These are phyloP conservation scores for Penicillium sp. DNA, from an alignment of 2,329 filamentous ascomycete species.

Conservation along the genomic window DNA sequence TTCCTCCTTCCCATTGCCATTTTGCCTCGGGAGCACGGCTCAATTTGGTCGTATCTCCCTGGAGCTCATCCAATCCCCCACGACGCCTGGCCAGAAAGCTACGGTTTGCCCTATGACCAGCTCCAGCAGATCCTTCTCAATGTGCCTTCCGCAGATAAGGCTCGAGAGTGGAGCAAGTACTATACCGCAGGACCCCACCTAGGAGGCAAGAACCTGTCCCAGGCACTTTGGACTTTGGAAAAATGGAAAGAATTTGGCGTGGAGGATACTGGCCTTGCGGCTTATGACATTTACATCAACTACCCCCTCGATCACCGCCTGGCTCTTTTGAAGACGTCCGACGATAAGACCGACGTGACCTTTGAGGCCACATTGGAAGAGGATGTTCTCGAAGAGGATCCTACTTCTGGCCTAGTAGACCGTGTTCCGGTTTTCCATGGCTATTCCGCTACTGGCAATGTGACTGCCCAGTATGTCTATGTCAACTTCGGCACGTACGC, in stretches of 20 bases:
- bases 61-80: conserved; percentile 40
- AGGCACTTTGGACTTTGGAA: conserved; percentile 73
- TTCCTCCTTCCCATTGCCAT: conserved; percentile 44
- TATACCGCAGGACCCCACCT: conserved; percentile 75
- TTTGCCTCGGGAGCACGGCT: conserved; percentile 39
- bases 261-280: conserved; percentile 54
- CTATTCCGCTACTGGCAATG: conserved; percentile 89
- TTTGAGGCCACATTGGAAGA: conserved; percentile 81
- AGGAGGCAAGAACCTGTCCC: conserved; percentile 73
- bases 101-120: conserved; percentile 54
- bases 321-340: conserved; percentile 58
- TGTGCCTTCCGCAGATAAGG: conserved; percentile 56
- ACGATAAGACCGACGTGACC: conserved; percentile 53
- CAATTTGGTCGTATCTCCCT: conserved; percentile 43
- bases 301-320: conserved; percentile 71
- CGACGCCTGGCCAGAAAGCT: conserved; percentile 41
- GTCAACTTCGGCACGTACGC: conserved; percentile 86
- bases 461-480: conserved; percentile 81
- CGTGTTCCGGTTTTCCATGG: conserved; percentile 90
- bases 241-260: conserved; percentile 72
- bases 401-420: conserved; percentile 68
- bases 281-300: conserved; percentile 77
- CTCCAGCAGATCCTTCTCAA: conserved; percentile 55
- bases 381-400: conserved; percentile 79
- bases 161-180: conserved; percentile 72